Base-by-base conservation (phyloP, 495 filamentous ascomycete species). In the Pseudoneurospora amorphoporcata region DNA sequence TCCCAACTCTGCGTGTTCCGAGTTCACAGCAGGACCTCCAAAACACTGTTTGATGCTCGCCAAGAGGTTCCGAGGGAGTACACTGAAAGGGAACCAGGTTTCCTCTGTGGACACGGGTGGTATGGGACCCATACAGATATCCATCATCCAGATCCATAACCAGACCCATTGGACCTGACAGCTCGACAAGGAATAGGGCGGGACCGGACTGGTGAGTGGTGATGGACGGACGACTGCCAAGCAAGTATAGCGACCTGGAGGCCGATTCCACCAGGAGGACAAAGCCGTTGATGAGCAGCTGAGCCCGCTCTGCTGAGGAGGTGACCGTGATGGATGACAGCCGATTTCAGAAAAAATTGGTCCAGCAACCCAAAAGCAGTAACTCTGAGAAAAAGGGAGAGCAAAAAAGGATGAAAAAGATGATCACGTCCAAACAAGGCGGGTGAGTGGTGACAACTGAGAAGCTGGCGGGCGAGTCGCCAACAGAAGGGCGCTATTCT, bases 401-500 rank as follows among this genome's bases (percentile, higher is more conserved):
- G 47, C 6, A 61, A 32, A 32, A 61, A 12, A 35, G 12, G 29
- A 58, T 29, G 47, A 58, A 58, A 12, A 65, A 65, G 53, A 17
- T 17, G 29, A 65, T 65, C 29, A 65, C 14, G 29, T 8, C 53
- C 53, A 65, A 61, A 65, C 53, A 61, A 35, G 29, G 53, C 0
- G 53, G 53, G 23, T 61, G 29, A 61, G 53, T 32, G 23, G 23
- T 61, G 14, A 61, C 47, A 61, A 61, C 12, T 58, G 53, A 17
- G 53, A 61, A 61, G 53, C 29, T 61, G 53, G 35, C 53, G 14
- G 53, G 29, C 29, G 29, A 65, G 53, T 68, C 65, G 69, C 74
- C 70, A 72, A 74, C 74, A 70, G 72, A 75, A 68, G 43, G 41
- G 35, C 69, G 42, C 71, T 73, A 53, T 77, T 76, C 74, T 75